Base-by-base conservation (phyloP, 768 basidiomycete species). In the Hemileccinum rubropunctum region DNA sequence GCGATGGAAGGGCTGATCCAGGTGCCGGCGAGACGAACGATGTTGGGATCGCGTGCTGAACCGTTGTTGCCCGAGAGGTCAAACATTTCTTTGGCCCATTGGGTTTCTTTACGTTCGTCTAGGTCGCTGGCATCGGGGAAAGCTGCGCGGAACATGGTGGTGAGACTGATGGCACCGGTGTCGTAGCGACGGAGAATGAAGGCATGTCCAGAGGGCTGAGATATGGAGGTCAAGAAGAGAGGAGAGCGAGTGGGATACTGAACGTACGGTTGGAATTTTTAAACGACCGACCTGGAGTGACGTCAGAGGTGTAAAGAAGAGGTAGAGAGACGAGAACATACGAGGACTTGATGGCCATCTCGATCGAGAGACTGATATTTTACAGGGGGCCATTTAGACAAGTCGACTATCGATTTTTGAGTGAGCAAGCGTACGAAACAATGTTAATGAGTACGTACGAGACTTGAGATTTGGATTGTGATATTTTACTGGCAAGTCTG, bases 101-200 rank as follows among this genome's bases (percentile, higher is more conserved):
- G 77, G 36, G 88, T 76, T 67, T 97, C 94, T 12, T 70, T 71
- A 66, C 81, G 85, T 68, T 98, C 94, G 15, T 86, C 83, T 42
- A 77, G 72, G 2, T 93, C 90, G 37, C 74, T 72, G 4, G 92
- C 88, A 34, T 76, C 80, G 10, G 94, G 94, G 68, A 92, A 98
- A 0, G 92, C 92, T 8, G 93, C 93, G 51, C 93, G 89, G 73
- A 90, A 95, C 93, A 98, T 95, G 49, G 94, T 95, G 10, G 94
- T 95, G 10, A 94, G 80, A 56, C 86, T 89, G 70, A 98, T 81
- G 17, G 92, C 92, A 51, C 89, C 86, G 3, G 94, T 95, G 70
- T 98, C 95, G 59, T 89, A 94, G 47, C 95, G 84, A 39, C 94
- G 83, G 32, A 98, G 84, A 63, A 98, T 91, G 67, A 97, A 98